phyloP scores from a whole-genome alignment of 2,329 filamentous ascomycete genomes.

The Sphaerulina musiva region DNA sequence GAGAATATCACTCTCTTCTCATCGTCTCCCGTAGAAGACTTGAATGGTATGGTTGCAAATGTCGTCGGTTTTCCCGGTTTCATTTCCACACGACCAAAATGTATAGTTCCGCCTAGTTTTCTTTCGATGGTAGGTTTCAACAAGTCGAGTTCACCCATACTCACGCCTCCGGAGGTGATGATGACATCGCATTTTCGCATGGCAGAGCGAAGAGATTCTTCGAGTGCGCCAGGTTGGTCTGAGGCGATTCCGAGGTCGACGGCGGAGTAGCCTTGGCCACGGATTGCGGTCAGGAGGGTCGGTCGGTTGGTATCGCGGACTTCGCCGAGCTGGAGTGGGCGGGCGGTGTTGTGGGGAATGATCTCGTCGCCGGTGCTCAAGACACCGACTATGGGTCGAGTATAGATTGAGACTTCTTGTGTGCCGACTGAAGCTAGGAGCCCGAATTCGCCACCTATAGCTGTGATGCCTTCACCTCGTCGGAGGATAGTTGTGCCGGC shows the following conservation, averaged over 20 bases:
- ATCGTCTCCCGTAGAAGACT: slow-evolving; percentile 47
- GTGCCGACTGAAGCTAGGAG: slow-evolving; percentile 80
- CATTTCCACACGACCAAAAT: slow-evolving; percentile 94
- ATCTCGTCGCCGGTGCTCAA: slow-evolving; percentile 95
- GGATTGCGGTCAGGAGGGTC: slow-evolving; percentile 71
- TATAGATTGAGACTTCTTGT: slow-evolving; percentile 63
- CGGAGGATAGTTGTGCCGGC: slow-evolving; percentile 62
- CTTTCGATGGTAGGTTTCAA: slow-evolving; percentile 95
- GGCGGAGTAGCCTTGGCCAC: slow-evolving; percentile 67
- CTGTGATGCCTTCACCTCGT: slow-evolving; percentile 75
- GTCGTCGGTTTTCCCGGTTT: slow-evolving; percentile 98
- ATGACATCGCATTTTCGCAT: slow-evolving; percentile 71
- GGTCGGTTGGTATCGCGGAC: slow-evolving; percentile 91
- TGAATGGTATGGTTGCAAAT: slow-evolving; percentile 77
- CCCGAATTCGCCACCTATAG: slow-evolving; percentile 84
- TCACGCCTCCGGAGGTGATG: slow-evolving; percentile 88
- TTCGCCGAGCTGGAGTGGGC: slow-evolving; percentile 65
- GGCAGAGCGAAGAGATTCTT: slow-evolving; percentile 67
- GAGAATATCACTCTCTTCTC: slow-evolving; percentile 74
- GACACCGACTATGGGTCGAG: slow-evolving; percentile 72
- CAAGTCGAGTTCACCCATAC: slow-evolving; percentile 95
- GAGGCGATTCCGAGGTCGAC: slow-evolving; percentile 80
- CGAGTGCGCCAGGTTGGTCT: slow-evolving; percentile 66
- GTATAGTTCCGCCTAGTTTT: slow-evolving; percentile 80
- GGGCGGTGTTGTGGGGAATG: slow-evolving; percentile 60